These are phyloP conservation scores for Cryptosporidium canis DNA, from an alignment of 169 alveolate genomes.

Conservation along the genomic window DNA sequence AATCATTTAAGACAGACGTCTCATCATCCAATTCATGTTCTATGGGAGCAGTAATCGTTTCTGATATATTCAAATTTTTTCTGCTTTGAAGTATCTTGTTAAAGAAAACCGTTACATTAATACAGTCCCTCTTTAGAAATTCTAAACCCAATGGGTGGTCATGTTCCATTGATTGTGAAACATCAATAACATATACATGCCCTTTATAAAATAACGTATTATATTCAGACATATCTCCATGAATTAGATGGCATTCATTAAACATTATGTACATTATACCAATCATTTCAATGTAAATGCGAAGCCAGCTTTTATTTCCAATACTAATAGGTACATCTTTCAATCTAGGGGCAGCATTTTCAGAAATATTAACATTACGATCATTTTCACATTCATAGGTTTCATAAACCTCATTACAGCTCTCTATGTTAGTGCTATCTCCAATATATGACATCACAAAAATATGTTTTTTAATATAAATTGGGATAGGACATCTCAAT, in stretches of 20 bases:
- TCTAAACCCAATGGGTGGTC: conserved; percentile 98
- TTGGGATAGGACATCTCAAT: conserved; percentile 94
- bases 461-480: conserved; percentile 93
- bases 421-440: neutral
- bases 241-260: conserved; percentile 95
- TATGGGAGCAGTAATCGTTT: neutral
- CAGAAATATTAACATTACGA: neutral
- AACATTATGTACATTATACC: conserved; percentile 90
- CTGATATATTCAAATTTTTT: neutral
- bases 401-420: neutral
- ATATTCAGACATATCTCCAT: conserved; percentile 98
- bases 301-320: conserved; percentile 74
- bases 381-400: neutral
- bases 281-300: conserved; percentile 87
- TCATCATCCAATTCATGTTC: conserved; percentile 1
- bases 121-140: conserved; percentile 97
- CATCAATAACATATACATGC: conserved; percentile 94
- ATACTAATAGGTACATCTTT: conserved; percentile 86
- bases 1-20: neutral
- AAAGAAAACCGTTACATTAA: conserved; percentile 93
- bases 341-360: conserved; percentile 89
- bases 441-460: conserved; percentile 92
- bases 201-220: conserved; percentile 89
- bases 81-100: conserved; percentile 77
- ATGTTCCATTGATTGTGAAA: conserved; percentile 97